Base-by-base conservation (phyloP, 2,329 filamentous ascomycete species). In the Colletotrichum lindemuthianum region DNA sequence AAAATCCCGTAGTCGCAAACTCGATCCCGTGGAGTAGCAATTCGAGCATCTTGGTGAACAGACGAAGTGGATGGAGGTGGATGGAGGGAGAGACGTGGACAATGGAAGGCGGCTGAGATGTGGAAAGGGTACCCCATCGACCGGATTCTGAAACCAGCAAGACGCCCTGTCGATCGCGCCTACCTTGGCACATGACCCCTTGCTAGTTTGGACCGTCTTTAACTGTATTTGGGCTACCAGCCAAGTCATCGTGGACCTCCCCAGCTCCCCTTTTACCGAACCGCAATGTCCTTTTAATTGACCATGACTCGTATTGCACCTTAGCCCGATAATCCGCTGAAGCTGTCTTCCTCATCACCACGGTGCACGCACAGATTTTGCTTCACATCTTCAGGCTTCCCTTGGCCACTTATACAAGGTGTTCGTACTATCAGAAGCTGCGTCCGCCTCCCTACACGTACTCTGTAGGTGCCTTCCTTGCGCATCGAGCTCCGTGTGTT, bases 211-310 rank as follows among this genome's bases (percentile, higher is more conserved):
- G 39, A 34, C 34, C 9, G n/a, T 13, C 43, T 13, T 57, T 55
- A 64, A 16, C 60, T 24, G 13, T 11, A 34, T 24, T 11, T 10
- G 33, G 60, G 24, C 11, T 40, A 48, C 37, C 34, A 8, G 50
- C 50, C 61, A 55, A 56, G 40, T 36, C 10, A 65, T 55, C 58
- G 51, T 48, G 58, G 51, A 48, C 33, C 34, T 13, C 16, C 32
- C 45, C 45, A 37, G 40, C 40, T 61, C 15, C 51, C 58, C 57
- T 51, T 56, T 37, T 52, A 43, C 39, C 24, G 24, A 44, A 59
- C n/a, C 47, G 56, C 10, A 59, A 65, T 65, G 41, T 61, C 58
- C 52, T 65, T 61, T 52, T 61, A 15, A 61, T 65, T 56, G 24
- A 24, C 24, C 24, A 65, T 65, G 61, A 65, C 61, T 65, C 61